Percentiles rank a stretch among this genome's conserved stretches.
phyloP scores from a whole-genome alignment of 208 protist genomes.

The Leptomonas pyrrhocoris region DNA sequence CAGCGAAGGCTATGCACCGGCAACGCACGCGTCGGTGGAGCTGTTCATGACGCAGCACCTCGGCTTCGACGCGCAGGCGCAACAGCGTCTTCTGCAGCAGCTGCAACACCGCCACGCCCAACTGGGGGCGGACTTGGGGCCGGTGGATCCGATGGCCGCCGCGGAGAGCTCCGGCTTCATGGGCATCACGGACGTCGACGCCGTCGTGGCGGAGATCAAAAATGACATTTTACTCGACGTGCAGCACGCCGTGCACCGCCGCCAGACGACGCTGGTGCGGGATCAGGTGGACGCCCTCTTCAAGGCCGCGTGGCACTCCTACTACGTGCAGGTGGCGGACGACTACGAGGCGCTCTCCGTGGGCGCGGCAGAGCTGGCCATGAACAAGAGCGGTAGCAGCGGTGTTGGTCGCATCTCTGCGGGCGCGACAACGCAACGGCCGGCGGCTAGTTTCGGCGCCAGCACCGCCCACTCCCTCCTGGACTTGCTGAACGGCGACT shows the following conservation, averaged over 20 bases:
- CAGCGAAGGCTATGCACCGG: conserved; percentile 38
- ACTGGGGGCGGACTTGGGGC: conserved; percentile 42
- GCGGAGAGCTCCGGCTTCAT: conserved; percentile 27
- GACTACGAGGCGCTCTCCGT: conserved; percentile 61
- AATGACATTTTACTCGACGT: conserved; percentile 57
- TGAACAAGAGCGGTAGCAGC: conserved; percentile 1
- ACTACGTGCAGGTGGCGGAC: conserved; percentile 66
- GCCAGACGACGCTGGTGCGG: conserved; percentile 57
- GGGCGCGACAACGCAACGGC: neutral
- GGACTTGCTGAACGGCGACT: conserved; percentile 43
- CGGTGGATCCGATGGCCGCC: conserved; percentile 23
- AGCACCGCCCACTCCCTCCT: conserved; percentile 17
- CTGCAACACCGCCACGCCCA: conserved; percentile 60
- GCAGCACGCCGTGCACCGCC: conserved; percentile 63
- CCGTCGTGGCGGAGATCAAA: conserved; percentile 61
- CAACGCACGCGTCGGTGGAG: conserved; percentile 73
- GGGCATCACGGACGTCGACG: conserved; percentile 52
- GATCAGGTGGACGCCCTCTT: conserved; percentile 61
- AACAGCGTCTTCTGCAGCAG: conserved; percentile 80
- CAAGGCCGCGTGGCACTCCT: conserved; percentile 63
- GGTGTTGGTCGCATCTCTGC: conserved; percentile 6
- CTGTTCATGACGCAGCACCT: conserved; percentile 84
- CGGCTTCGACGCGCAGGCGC: conserved; percentile 79
- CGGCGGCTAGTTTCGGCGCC: conserved; percentile 4
- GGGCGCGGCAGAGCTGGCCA: conserved; percentile 20